phyloP scores from a whole-genome alignment of 2,329 filamentous ascomycete genomes.

The Mollisia scopiformis region DNA sequence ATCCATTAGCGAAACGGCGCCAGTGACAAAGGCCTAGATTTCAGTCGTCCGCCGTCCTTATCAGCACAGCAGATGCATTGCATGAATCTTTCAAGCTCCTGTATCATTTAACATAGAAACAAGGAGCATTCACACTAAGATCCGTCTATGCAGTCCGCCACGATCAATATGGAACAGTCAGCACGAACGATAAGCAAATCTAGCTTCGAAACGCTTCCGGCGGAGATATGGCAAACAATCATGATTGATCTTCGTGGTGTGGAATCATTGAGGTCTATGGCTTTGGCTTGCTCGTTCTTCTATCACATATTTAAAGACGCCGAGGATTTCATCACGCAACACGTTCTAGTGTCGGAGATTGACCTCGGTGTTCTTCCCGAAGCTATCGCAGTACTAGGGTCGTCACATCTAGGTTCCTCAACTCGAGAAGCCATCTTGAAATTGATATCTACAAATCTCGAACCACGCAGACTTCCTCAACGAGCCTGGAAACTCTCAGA shows the following conservation, averaged over 20 bases:
- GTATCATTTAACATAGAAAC: no score
- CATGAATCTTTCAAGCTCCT: no score
- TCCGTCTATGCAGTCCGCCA: no score
- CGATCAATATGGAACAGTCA: no score
- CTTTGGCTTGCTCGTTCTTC: neutral
- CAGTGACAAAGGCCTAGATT: no score
- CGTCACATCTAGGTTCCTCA: neutral
- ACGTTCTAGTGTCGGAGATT: constrained; percentile 10
- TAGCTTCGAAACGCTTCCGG: neutral
- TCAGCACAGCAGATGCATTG: no score
- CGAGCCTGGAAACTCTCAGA: neutral
- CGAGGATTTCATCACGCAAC: constrained; percentile 4
- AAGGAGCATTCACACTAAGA: no score
- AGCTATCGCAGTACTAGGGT: neutral
- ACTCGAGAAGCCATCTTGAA: neutral
- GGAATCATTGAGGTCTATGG: constrained; percentile 1
- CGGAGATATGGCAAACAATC: constrained; percentile 11
- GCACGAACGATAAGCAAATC: neutral
- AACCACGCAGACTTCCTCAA: neutral
- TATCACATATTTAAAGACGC: constrained; percentile 7
- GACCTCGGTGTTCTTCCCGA: constrained; percentile 12
- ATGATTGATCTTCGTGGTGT: neutral
- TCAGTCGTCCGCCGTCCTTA: no score
- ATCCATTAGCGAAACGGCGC: no score
- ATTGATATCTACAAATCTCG: neutral